phyloP scores from a whole-genome alignment of 352 stramenopile genomes.

The Phytophthora fragariaefolia region DNA sequence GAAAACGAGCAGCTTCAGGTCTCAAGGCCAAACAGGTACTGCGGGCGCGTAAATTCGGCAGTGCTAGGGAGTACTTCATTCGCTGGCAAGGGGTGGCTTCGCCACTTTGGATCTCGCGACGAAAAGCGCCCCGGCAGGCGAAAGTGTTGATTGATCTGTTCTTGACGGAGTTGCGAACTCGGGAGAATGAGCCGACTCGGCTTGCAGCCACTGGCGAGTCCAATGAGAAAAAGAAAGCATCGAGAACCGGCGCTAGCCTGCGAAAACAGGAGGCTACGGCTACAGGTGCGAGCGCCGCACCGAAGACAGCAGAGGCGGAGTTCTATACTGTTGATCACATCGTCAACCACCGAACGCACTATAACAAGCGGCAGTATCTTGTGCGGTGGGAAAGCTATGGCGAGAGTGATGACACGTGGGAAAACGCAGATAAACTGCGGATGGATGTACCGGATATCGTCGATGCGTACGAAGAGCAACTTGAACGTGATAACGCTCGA shows the following conservation, averaged over 20 bases:
- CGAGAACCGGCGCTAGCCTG: constrained; percentile 14
- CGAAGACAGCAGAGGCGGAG: background rate
- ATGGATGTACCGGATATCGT: constrained; percentile 61
- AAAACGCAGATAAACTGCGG: constrained; percentile 54
- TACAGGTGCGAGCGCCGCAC: background rate
- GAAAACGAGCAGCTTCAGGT: constrained; percentile 23
- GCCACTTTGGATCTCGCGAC: constrained; percentile 46
- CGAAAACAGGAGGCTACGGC: background rate
- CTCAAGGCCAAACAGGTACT: constrained; percentile 43
- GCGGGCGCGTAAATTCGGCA: constrained; percentile 25
- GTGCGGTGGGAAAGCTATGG: constrained; percentile 78
- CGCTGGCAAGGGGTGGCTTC: constrained; percentile 31
- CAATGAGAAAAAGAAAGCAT: constrained; percentile 6
- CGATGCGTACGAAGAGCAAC: constrained; percentile 54
- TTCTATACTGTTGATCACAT: constrained; percentile 75
- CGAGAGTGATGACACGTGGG: constrained; percentile 72
- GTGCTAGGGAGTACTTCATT: constrained; percentile 44
- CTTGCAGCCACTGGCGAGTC: background rate
- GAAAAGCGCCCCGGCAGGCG: constrained; percentile 38
- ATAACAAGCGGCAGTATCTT: constrained; percentile 59
- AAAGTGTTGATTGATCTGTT: constrained; percentile 45
- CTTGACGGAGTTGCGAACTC: constrained; percentile 13
- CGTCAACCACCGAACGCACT: constrained; percentile 50
- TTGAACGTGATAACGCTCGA: constrained; percentile 12
- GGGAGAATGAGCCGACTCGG: background rate